Percentiles rank a stretch among this genome's conserved stretches.
Conservation (phyloP, 169 alveolate genomes). For the Eimeria sp. region DNA sequence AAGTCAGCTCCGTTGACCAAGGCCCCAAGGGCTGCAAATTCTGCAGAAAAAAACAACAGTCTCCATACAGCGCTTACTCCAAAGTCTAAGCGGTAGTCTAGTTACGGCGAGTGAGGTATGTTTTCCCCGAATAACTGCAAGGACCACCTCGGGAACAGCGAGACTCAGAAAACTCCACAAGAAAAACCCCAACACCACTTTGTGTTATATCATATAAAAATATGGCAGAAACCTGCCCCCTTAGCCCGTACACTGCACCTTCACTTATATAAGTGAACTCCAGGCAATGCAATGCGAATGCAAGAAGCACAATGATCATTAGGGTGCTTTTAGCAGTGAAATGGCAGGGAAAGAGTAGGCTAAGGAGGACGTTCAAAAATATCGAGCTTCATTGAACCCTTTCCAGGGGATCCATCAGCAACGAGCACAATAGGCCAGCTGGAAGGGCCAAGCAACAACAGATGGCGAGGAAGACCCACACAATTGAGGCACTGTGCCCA, state of each 20-base stretch:
- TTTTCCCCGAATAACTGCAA: not conserved
- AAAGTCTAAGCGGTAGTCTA: not conserved
- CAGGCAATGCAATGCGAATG: not conserved
- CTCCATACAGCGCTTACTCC: not conserved
- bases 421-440: not conserved
- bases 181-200: not conserved
- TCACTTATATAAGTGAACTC: not conserved
- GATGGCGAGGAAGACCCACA: not conserved
- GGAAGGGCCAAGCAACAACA: not conserved
- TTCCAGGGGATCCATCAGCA: not conserved
- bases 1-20: conserved; percentile 44
- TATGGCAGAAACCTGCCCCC: not conserved
- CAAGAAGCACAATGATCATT: not conserved
- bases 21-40: conserved; percentile 64
- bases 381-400: not conserved
- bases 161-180: not conserved
- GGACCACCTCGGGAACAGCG: not conserved
- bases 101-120: not conserved
- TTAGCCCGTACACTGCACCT: not conserved
- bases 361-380: not conserved
- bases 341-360: not conserved
- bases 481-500: not conserved
- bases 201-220: not conserved
- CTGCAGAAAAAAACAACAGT: not conserved
- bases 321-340: not conserved